A percentile compares a stretch with the other conserved stretches of the same genome.
phyloP scores from a whole-genome alignment of 1,139 yeast genomes.

The Pichia sp. region DNA sequence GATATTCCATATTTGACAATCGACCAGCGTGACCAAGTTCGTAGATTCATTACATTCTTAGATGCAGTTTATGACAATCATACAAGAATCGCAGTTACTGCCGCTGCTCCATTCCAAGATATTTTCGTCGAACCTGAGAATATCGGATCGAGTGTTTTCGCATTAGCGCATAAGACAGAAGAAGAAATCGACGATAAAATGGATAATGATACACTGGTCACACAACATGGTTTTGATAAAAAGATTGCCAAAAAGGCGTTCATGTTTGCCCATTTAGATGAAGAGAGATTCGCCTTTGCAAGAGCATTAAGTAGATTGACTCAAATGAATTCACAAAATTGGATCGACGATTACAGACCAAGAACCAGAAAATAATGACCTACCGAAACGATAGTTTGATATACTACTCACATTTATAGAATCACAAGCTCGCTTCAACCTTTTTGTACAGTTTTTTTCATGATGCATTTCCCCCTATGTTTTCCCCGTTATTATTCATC shows the following conservation, averaged over 20 bases:
- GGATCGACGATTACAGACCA: slow-evolving; percentile 56
- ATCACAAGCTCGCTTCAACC: no score
- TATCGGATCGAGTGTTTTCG: slow-evolving; percentile 52
- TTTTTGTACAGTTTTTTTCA: no score
- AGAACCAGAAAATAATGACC: slow-evolving; percentile 2
- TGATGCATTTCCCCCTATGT: no score
- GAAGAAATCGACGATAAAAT: slow-evolving; percentile 43
- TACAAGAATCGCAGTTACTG: slow-evolving; percentile 83
- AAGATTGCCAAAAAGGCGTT: slow-evolving; percentile 74
- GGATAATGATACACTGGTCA: slow-evolving; percentile 61
- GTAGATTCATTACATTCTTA: slow-evolving; percentile 88
- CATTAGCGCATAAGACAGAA: slow-evolving; percentile 34
- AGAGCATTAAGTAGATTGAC: slow-evolving; percentile 87
- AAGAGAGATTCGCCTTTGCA: slow-evolving; percentile 95
- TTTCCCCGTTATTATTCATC: no score
- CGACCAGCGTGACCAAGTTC: slow-evolving; percentile 75
- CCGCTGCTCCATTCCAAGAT: slow-evolving; percentile 80
- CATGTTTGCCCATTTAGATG: slow-evolving; percentile 81
- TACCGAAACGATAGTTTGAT: not conserved
- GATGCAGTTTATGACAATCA: slow-evolving; percentile 95
- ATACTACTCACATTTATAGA: no score
- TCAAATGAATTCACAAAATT: slow-evolving; percentile 92
- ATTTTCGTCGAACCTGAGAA: slow-evolving; percentile 85
- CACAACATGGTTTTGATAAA: slow-evolving; percentile 71
- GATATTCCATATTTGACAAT: slow-evolving; percentile 87